Evolutionary conservation across 805 yeast species (phyloP).

Genomic region (Pichia sporocuriosa): DNA sequence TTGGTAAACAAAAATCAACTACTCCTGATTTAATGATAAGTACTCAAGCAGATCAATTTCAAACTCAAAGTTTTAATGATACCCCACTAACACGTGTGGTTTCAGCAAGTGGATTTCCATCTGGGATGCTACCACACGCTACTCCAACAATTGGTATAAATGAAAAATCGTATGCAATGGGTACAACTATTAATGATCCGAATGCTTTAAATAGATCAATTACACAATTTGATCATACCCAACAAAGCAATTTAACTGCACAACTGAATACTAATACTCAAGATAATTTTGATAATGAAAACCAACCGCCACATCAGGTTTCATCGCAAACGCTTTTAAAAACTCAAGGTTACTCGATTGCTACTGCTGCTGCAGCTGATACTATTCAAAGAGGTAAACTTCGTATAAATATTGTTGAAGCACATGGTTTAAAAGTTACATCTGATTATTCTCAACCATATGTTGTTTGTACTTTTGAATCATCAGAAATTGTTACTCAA

Average conservation of each 20-base stretch:
- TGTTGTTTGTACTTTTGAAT: slow-evolving; percentile 87
- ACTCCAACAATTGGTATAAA: slow-evolving; percentile 67
- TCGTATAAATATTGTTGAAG: slow-evolving; percentile 74
- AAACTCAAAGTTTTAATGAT: slow-evolving; percentile 6
- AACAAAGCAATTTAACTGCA: slow-evolving; percentile 17
- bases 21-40: neutral
- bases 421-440: slow-evolving; percentile 56
- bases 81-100: slow-evolving; percentile 8
- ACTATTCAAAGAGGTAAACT: slow-evolving; percentile 72
- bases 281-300: slow-evolving; percentile 1
- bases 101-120: slow-evolving; percentile 23
- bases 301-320: slow-evolving; percentile 5
- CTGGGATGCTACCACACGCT: slow-evolving; percentile 37
- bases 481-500: slow-evolving; percentile 81
- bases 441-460: slow-evolving; percentile 63
- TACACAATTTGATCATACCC: slow-evolving; percentile 28
- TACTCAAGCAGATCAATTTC: neutral
- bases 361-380: slow-evolving; percentile 19
- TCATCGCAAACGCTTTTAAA: neutral
- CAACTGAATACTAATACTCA: slow-evolving; percentile 10
- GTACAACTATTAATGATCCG: slow-evolving; percentile 48
- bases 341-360: slow-evolving; percentile 24
- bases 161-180: slow-evolving; percentile 57
- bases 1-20: slow-evolving; percentile 13
- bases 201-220: slow-evolving; percentile 28